These are phyloP conservation scores for Geotrichum cucujoidarum DNA, from an alignment of 1,139 yeast genomes.

Conservation along the genomic window DNA sequence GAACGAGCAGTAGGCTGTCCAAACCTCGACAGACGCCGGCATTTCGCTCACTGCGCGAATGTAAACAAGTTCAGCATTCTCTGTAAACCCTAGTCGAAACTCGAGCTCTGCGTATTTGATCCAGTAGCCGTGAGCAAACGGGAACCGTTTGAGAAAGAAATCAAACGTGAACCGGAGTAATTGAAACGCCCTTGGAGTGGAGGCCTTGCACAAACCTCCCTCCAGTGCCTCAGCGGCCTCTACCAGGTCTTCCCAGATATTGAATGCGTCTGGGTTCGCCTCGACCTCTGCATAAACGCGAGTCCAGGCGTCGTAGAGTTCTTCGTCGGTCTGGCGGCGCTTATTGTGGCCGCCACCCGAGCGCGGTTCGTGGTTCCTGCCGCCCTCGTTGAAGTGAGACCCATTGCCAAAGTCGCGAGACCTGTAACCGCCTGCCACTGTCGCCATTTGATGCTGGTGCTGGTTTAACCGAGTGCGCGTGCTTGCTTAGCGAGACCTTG, in stretches of 20 bases:
- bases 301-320: slow-evolving; percentile 24
- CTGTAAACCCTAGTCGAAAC: slow-evolving; percentile 52
- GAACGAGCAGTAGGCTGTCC: slow-evolving; percentile 64
- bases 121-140: slow-evolving; percentile 77
- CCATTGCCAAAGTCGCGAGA: slow-evolving; percentile 1
- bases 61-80: slow-evolving; percentile 42
- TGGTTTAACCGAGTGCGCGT: no score
- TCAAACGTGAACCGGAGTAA: slow-evolving; percentile 48
- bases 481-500: neutral
- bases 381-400: neutral
- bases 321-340: slow-evolving; percentile 7
- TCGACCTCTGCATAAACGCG: slow-evolving; percentile 28
- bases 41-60: slow-evolving; percentile 48
- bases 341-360: slow-evolving; percentile 4
- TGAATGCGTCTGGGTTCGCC: slow-evolving; percentile 38
- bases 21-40: slow-evolving; percentile 60
- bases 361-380: neutral
- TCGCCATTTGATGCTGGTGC: slow-evolving; percentile 4
- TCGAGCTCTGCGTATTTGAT: slow-evolving; percentile 65
- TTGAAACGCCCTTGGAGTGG: slow-evolving; percentile 40
- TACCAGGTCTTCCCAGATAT: slow-evolving; percentile 46
- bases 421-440: slow-evolving; percentile 11
- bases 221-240: slow-evolving; percentile 32
- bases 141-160: slow-evolving; percentile 59
- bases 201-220: slow-evolving; percentile 43